phyloP scores from a whole-genome alignment of 257 asterid genomes.

The Avicennia marina region DNA sequence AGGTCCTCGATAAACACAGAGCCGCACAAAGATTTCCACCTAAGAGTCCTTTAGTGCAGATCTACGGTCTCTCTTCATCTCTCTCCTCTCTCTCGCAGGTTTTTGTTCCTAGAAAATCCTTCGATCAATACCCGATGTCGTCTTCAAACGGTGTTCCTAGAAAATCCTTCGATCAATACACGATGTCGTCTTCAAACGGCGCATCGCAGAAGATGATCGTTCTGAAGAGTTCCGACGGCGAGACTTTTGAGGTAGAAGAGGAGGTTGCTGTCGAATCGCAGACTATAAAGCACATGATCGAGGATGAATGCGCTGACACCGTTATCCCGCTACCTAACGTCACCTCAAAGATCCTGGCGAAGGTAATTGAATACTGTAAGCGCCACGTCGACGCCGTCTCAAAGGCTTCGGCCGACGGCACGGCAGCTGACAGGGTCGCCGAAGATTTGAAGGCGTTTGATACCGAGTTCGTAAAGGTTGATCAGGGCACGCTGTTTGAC shows the following conservation, averaged over 20 bases:
- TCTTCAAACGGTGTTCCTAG: background rate
- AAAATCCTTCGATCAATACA: background rate
- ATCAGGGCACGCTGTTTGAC: slow-evolving; percentile 51
- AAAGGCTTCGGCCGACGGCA: slow-evolving; percentile 18
- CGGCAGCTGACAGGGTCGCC: slow-evolving; percentile 25
- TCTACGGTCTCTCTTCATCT: no score
- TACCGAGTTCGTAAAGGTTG: slow-evolving; percentile 52
- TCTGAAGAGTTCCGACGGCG: slow-evolving; percentile 33
- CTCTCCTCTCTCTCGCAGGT: background rate
- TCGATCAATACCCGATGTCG: background rate
- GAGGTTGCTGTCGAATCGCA: slow-evolving; percentile 33
- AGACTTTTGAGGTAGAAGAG: slow-evolving; percentile 36
- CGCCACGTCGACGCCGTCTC: slow-evolving; percentile 25
- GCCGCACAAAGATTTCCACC: no score
- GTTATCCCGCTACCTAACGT: slow-evolving; percentile 37
- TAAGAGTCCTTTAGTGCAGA: no score
- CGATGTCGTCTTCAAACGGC: slow-evolving; percentile 16
- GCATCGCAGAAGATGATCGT: slow-evolving; percentile 21
- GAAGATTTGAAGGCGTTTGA: slow-evolving; percentile 44
- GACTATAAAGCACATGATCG: slow-evolving; percentile 43
- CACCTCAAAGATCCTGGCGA: slow-evolving; percentile 29
- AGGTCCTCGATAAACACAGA: no score
- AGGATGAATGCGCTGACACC: slow-evolving; percentile 37
- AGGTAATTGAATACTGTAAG: slow-evolving; percentile 45
- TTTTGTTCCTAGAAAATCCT: background rate